phyloP scores from a whole-genome alignment of 1,139 yeast genomes.

The Pichia sp. region DNA sequence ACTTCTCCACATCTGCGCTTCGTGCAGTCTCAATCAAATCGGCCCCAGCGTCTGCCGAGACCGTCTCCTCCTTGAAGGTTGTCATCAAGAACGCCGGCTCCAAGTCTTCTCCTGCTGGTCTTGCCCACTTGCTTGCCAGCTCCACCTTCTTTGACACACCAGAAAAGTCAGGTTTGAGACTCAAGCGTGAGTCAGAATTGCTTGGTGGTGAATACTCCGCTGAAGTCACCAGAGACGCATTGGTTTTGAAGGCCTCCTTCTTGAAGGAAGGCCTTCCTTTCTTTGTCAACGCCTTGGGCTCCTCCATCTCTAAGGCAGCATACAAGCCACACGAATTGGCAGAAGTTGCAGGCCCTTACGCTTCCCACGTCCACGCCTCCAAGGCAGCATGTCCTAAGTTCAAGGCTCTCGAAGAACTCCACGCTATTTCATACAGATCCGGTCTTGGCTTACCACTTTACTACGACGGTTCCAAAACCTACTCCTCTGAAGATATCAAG shows the following conservation, averaged over 20 bases:
- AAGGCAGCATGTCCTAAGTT: slow-evolving; percentile 51
- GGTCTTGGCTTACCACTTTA: slow-evolving; percentile 85
- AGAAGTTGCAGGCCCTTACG: slow-evolving; percentile 81
- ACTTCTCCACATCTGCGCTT: slow-evolving; percentile 18
- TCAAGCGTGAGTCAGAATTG: slow-evolving; percentile 91
- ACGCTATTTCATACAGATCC: slow-evolving; percentile 75
- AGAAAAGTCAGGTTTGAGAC: slow-evolving; percentile 82
- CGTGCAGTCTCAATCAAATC: slow-evolving; percentile 41
- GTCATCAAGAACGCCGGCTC: slow-evolving; percentile 87
- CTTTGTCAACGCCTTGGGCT: slow-evolving; percentile 83
- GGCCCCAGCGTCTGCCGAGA: slow-evolving; percentile 33
- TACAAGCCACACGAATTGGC: slow-evolving; percentile 78
- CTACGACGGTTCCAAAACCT: slow-evolving; percentile 52
- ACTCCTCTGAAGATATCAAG: slow-evolving; percentile 62
- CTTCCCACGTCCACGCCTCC: slow-evolving; percentile 49
- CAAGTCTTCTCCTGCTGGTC: slow-evolving; percentile 65
- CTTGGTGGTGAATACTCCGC: slow-evolving; percentile 80
- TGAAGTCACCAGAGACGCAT: slow-evolving; percentile 74
- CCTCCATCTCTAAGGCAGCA: slow-evolving; percentile 65
- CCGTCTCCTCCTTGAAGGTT: slow-evolving; percentile 60
- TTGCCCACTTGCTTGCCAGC: slow-evolving; percentile 80
- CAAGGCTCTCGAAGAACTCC: slow-evolving; percentile 74
- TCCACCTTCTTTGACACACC: slow-evolving; percentile 82
- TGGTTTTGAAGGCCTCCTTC: slow-evolving; percentile 76
- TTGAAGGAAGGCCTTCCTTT: slow-evolving; percentile 86